phyloP scores from a whole-genome alignment of 2,329 filamentous ascomycete species.

The Alternaria brassicae region DNA sequence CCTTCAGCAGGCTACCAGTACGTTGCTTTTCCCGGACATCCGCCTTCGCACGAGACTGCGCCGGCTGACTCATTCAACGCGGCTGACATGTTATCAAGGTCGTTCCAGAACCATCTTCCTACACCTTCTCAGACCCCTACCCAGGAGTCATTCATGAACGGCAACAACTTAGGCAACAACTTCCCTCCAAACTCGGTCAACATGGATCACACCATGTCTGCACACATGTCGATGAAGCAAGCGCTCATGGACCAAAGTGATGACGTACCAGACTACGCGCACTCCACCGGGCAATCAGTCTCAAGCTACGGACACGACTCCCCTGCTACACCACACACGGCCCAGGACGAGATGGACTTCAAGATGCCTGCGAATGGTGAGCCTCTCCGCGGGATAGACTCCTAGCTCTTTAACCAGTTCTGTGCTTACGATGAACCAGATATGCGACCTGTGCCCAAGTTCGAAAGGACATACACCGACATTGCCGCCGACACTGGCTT shows the following conservation, averaged over 20 bases:
- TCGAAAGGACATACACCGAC: conserved; percentile 86
- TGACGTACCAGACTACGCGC: conserved; percentile 59
- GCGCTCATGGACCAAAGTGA: conserved; percentile 63
- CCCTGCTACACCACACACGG: conserved; percentile 66
- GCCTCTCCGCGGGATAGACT: conserved; percentile 49
- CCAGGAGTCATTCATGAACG: conserved; percentile 58
- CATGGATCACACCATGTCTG: conserved; percentile 55
- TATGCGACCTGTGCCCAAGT: conserved; percentile 68
- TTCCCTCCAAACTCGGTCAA: conserved; percentile 53
- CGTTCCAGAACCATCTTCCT: conserved; percentile 60
- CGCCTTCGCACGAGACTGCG: conserved; percentile 50
- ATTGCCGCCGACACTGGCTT: conserved; percentile 79
- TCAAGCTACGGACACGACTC: conserved; percentile 68
- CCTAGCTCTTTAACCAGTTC: conserved; percentile 66
- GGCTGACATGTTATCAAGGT: conserved; percentile 50
- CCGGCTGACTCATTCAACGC: conserved; percentile 41
- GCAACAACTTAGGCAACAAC: conserved; percentile 56
- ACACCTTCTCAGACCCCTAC: conserved; percentile 63
- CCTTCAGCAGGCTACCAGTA: conserved; percentile 48
- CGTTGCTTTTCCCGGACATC: conserved; percentile 56
- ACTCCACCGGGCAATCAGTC: conserved; percentile 64
- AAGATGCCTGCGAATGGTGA: conserved; percentile 64
- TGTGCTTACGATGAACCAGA: conserved; percentile 70
- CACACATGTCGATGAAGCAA: conserved; percentile 67
- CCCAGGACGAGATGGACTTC: conserved; percentile 61